Base-by-base conservation (phyloP, 1,139 yeast species). In the Candida anutae region DNA sequence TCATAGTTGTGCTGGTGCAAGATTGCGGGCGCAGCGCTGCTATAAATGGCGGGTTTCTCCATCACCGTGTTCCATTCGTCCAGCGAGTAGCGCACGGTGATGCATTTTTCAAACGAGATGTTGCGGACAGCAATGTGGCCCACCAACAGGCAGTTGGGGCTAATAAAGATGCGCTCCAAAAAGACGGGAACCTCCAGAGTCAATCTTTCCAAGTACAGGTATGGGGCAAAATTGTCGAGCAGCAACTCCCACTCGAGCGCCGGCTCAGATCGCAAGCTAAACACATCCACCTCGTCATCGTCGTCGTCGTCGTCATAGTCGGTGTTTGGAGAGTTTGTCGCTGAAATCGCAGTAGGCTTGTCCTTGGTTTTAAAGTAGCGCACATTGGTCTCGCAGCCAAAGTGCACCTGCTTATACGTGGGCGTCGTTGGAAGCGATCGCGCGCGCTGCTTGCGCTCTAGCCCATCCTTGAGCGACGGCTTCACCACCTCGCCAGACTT, bases 401-500 rank as follows among this genome's bases (percentile, higher is more conserved):
- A 84, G 51, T 84, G 90, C 15, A 84, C 95, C 39, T 68, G 76
- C 39, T 84, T 84, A 36, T 67, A 64, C 13, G 81, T 72, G 1
- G 83, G 82, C 4, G 93, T 78, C 1, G 80, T 60, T 3, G 95
- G 95, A 58, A 82, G 66, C 9, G 87, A 77, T 39, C 67, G 65
- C 19, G 68, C 48, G 31, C 83, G 57, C 14, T 52, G 51, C 24
- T 57, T 55, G 24, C 43, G 44, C 56, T 55, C 33, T 1, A 40
- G 27, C 6, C 36, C 15, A 14, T 45, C 53, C 46, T 78, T 81
- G 30, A 84, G 61, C 15, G 84, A 77, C 4, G 88, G 74, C 46
- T 82, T 81, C 27, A 84, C 81, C 22, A 81, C 59, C 47, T 84
- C 94, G 15, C 94, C 94, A 4, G 84, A 74, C 53, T 84, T 84